A percentile compares a stretch with the other conserved stretches of the same genome.
These are phyloP conservation scores for Eucalyptus viminalis DNA, from an alignment of 345 rosid species.

Conservation along the genomic window DNA sequence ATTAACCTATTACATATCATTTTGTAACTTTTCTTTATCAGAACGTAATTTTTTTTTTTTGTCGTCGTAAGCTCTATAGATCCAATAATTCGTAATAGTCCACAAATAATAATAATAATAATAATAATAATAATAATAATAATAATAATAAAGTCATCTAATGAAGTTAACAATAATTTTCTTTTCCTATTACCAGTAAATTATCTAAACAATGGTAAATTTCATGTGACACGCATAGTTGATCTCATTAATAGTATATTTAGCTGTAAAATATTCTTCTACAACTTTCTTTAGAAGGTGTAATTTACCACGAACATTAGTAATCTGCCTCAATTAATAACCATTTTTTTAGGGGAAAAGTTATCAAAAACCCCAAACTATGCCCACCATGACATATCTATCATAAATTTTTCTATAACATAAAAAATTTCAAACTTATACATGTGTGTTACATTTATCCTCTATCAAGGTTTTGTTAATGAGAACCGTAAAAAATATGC, in stretches of 20 bases:
- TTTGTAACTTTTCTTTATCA: no score
- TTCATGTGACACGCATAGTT: not conserved
- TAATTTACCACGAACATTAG: not conserved
- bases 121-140: no score
- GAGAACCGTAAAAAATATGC: accelerated
- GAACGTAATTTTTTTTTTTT: no score
- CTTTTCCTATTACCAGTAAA: not conserved
- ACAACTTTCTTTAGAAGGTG: not conserved
- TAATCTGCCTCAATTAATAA: not conserved
- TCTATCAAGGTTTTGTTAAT: no score
- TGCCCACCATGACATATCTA: no score
- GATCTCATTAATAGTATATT: not conserved
- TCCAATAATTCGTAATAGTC: not conserved
- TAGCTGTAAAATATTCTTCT: no score
- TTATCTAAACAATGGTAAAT: not conserved
- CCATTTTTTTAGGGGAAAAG: accelerated
- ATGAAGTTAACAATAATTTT: no score
- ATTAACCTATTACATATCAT: not conserved
- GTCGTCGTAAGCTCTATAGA: not conserved
- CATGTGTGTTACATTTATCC: no score
- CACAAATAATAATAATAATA: no score
- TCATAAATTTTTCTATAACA: no score
- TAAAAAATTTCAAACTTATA: accelerated
- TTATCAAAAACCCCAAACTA: no score
- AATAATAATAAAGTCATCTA: not conserved